Percentiles rank a stretch among this genome's conserved stretches.
Evolutionary conservation across 2,329 filamentous ascomycete genomes (phyloP).

Genomic region (Blumeria graminis): DNA sequence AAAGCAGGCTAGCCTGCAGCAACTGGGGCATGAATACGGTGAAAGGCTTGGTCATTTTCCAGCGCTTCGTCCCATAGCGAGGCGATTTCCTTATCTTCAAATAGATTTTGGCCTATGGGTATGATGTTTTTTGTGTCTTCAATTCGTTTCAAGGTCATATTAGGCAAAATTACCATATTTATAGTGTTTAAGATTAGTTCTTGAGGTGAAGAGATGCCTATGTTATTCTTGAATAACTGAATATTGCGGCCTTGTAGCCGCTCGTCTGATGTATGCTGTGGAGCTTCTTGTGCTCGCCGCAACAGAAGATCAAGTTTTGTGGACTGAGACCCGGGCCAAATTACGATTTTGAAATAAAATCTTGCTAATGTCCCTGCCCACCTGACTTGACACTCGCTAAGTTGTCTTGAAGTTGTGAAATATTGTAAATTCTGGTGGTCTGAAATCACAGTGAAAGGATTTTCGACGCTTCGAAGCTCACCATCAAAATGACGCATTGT

Average conservation of each 20-base stretch:
- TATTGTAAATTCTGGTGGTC: background rate
- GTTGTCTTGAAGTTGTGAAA: background rate
- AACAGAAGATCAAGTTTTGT: background rate
- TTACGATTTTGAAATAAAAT: background rate
- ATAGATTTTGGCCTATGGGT: background rate
- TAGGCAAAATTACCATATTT: background rate
- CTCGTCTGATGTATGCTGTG: background rate
- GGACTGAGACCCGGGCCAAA: background rate
- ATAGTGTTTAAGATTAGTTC: conserved; percentile 1
- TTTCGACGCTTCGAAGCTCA: background rate
- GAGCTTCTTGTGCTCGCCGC: background rate
- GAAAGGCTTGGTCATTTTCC: conserved; percentile 1
- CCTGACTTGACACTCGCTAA: background rate
- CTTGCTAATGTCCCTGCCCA: background rate
- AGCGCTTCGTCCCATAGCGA: background rate
- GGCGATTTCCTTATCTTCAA: conserved; percentile 1
- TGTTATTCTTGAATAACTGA: background rate
- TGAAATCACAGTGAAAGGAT: background rate
- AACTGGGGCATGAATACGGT: conserved; percentile 1
- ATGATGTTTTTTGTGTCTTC: background rate
- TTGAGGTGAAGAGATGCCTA: background rate
- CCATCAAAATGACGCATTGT: background rate
- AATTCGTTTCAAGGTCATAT: background rate
- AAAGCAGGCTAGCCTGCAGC: background rate
- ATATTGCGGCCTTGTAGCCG: background rate